A percentile compares a stretch with the other conserved stretches of the same genome.
phyloP scores from a whole-genome alignment of 1,284 basidiomycete genomes.

The Ganoderma multipileum region DNA sequence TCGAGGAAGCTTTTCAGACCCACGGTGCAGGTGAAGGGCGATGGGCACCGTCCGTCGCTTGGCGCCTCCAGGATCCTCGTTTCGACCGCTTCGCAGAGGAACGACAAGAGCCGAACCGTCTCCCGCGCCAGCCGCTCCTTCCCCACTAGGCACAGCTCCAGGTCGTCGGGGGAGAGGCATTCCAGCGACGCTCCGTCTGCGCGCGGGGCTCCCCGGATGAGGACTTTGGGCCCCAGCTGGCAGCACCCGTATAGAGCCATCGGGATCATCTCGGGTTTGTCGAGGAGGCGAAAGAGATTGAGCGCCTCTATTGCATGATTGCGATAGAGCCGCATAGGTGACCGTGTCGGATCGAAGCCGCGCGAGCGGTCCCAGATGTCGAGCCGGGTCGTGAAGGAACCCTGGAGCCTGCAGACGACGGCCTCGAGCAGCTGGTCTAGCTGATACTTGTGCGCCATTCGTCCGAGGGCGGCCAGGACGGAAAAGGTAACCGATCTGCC shows the following conservation, averaged over 20 bases:
- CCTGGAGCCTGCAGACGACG: neutral
- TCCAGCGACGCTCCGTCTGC: neutral
- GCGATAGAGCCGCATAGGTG: neutral
- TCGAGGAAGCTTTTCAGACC: neutral
- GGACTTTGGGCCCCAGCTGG: neutral
- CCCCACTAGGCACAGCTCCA: neutral
- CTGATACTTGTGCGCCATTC: slow-evolving; percentile 16
- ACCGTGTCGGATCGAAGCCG: neutral
- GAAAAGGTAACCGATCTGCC: neutral
- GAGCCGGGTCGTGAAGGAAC: slow-evolving; percentile 3
- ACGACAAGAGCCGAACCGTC: neutral
- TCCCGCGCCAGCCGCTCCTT: neutral
- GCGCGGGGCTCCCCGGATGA: neutral
- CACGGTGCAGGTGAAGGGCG: neutral
- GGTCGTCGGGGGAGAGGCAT: neutral
- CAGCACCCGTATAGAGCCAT: slow-evolving; percentile 2
- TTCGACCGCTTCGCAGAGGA: neutral
- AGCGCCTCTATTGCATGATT: slow-evolving; percentile 6
- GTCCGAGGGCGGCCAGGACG: slow-evolving; percentile 2
- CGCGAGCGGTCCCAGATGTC: slow-evolving; percentile 1
- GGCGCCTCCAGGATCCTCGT: neutral
- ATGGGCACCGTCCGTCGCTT: neutral
- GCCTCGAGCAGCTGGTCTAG: slow-evolving; percentile 8
- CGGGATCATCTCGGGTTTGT: neutral
- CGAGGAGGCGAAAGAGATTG: slow-evolving; percentile 12